These are phyloP conservation scores for Plectosphaerella sp. DNA, from an alignment of 2,329 filamentous ascomycete genomes.

Conservation along the genomic window DNA sequence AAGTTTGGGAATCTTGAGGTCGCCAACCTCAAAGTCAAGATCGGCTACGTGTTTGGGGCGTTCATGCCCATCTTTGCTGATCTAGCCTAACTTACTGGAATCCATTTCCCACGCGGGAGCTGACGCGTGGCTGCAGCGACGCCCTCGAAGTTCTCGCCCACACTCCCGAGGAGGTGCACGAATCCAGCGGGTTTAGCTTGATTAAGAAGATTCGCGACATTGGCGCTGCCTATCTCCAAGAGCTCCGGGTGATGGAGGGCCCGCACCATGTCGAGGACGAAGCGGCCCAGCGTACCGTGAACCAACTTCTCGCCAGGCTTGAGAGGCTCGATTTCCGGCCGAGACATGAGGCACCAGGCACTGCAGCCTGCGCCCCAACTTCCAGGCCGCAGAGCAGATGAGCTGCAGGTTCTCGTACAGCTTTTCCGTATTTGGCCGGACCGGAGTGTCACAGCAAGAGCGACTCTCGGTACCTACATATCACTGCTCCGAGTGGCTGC, in stretches of 20 bases:
- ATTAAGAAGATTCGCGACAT: constrained; percentile 31
- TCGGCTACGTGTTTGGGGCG: constrained; percentile 10
- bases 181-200: constrained; percentile 25
- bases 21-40: constrained; percentile 9
- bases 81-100: background rate
- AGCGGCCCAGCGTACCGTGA: background rate
- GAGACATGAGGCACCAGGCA: background rate
- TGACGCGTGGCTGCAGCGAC: constrained; percentile 14
- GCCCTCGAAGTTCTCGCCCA: constrained; percentile 28
- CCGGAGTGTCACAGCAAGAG: no score
- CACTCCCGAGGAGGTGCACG: constrained; percentile 23
- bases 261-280: background rate
- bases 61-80: constrained; percentile 9
- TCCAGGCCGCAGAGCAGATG: no score
- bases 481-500: no score
- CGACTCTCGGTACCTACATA: no score
- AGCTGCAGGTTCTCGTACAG: no score
- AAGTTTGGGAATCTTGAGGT: no score
- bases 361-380: no score
- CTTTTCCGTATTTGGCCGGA: no score
- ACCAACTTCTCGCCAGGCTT: background rate
- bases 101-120: background rate
- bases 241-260: constrained; percentile 4
- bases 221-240: constrained; percentile 26
- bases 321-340: background rate